phyloP scores from a whole-genome alignment of 2,329 filamentous ascomycete genomes.

The Madurella fahalii region DNA sequence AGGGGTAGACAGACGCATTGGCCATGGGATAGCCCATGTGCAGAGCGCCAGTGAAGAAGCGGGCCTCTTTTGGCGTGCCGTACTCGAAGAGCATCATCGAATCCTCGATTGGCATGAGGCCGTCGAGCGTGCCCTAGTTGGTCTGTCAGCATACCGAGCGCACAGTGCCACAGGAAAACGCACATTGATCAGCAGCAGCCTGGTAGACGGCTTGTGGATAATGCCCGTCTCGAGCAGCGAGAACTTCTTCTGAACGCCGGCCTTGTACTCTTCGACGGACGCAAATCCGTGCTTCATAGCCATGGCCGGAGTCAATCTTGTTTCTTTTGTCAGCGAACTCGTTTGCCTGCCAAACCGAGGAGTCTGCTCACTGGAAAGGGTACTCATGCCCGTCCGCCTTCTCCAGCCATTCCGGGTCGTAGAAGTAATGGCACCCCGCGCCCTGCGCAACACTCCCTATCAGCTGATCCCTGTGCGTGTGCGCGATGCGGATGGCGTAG shows the following conservation, averaged over 20 bases:
- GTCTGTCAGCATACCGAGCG: not conserved
- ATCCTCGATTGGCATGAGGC: constrained; percentile 65
- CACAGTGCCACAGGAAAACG: constrained; percentile 22
- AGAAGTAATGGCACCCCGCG: constrained; percentile 59
- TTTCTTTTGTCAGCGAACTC: constrained; percentile 4
- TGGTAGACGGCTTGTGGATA: constrained; percentile 50
- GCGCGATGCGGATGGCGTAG: constrained; percentile 63
- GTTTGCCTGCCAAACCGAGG: not conserved
- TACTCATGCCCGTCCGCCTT: constrained; percentile 64
- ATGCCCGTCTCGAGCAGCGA: constrained; percentile 58
- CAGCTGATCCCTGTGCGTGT: constrained; percentile 57
- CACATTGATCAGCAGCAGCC: constrained; percentile 59
- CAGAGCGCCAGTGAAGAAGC: constrained; percentile 57
- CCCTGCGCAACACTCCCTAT: constrained; percentile 59
- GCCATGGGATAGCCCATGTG: constrained; percentile 67
- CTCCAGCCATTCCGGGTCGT: constrained; percentile 55
- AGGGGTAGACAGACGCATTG: constrained; percentile 54
- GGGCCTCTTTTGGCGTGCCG: constrained; percentile 60
- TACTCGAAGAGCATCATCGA: constrained; percentile 61
- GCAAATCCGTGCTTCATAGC: constrained; percentile 60
- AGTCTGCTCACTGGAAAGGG: constrained; percentile 47
- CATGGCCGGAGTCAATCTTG: constrained; percentile 50
- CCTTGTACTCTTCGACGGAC: constrained; percentile 51
- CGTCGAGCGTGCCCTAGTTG: constrained; percentile 55
- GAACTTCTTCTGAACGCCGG: constrained; percentile 55